A percentile compares a stretch with the other conserved stretches of the same genome.
Conservation (phyloP, 2,329 filamentous ascomycete species). For the Pseudopyrenochaeta lycopersici region DNA sequence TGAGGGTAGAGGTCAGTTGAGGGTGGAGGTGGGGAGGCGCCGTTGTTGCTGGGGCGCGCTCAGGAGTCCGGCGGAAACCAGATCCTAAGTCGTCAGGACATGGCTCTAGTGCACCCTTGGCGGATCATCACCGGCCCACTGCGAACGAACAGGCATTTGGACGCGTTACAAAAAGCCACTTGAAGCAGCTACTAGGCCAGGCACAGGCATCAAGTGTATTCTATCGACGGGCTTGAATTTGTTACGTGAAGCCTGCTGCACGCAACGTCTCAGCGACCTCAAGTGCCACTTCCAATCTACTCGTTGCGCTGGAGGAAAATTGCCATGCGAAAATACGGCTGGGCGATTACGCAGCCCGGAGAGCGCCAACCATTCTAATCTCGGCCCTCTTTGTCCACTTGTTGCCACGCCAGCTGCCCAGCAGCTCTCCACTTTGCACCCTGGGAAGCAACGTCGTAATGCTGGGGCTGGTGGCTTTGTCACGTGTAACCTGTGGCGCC, state of each 20-base stretch:
- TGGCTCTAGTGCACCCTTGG: constrained; percentile 12
- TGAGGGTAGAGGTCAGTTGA: constrained; percentile 8
- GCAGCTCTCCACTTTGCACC: background rate
- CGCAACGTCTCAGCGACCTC: constrained; percentile 16
- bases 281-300: constrained; percentile 6
- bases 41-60: constrained; percentile 16
- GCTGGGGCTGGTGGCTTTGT: constrained; percentile 16
- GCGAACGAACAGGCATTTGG: constrained; percentile 18
- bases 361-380: constrained; percentile 21
- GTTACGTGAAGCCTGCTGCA: constrained; percentile 12
- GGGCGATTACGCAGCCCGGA: constrained; percentile 25
- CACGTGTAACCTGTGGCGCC: constrained; percentile 22
- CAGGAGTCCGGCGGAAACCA: constrained; percentile 10
- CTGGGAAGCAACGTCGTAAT: constrained; percentile 12
- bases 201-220: constrained; percentile 8
- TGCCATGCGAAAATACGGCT: constrained; percentile 13
- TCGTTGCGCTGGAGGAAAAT: constrained; percentile 3
- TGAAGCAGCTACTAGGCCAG: constrained; percentile 16
- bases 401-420: constrained; percentile 27
- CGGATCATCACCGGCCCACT: constrained; percentile 7
- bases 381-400: constrained; percentile 15
- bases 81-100: constrained; percentile 10
- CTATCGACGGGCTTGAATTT: constrained; percentile 4
- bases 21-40: constrained; percentile 11
- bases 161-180: constrained; percentile 15